Percentiles rank a stretch among this genome's conserved stretches.
phyloP scores from a whole-genome alignment of 768 basidiomycete species.

The Amanita brunnescens region DNA sequence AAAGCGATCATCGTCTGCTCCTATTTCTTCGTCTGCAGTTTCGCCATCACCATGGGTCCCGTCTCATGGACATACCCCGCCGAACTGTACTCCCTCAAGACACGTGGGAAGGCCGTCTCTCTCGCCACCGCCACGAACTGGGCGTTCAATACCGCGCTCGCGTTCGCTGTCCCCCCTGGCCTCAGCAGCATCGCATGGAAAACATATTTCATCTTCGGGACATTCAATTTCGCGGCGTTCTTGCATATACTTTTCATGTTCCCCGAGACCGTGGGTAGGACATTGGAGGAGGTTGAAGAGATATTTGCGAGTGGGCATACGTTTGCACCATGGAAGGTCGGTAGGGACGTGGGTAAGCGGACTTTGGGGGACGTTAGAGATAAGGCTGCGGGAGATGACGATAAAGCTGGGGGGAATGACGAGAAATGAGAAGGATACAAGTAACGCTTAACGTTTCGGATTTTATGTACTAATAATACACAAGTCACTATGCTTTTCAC shows the following conservation, averaged over 20 bases:
- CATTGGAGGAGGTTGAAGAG: conserved; percentile 74
- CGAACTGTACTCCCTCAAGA: conserved; percentile 29
- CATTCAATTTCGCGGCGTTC: conserved; percentile 67
- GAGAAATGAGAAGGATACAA: too few species aligned
- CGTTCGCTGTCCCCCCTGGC: conserved; percentile 68
- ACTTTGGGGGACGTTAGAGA: background rate
- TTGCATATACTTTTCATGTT: conserved; percentile 72
- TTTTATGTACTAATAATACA: too few species aligned
- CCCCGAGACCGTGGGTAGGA: conserved; percentile 67
- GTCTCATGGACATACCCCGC: conserved; percentile 70
- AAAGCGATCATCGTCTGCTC: conserved; percentile 71
- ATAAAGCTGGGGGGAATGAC: too few species aligned
- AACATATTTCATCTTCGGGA: conserved; percentile 71
- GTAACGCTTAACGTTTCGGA: too few species aligned
- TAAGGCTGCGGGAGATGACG: too few species aligned
- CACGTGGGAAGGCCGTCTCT: conserved; percentile 15
- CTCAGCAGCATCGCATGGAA: conserved; percentile 61
- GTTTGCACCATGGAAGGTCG: conserved; percentile 65
- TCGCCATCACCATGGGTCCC: conserved; percentile 71
- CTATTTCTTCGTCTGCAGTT: conserved; percentile 69
- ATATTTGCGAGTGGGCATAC: conserved; percentile 62
- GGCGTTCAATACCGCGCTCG: conserved; percentile 68
- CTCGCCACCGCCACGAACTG: conserved; percentile 29
- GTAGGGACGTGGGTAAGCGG: background rate
- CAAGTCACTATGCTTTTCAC: too few species aligned